phyloP scores from a whole-genome alignment of 2,329 filamentous ascomycete genomes.

The Xylariaceae sp. region DNA sequence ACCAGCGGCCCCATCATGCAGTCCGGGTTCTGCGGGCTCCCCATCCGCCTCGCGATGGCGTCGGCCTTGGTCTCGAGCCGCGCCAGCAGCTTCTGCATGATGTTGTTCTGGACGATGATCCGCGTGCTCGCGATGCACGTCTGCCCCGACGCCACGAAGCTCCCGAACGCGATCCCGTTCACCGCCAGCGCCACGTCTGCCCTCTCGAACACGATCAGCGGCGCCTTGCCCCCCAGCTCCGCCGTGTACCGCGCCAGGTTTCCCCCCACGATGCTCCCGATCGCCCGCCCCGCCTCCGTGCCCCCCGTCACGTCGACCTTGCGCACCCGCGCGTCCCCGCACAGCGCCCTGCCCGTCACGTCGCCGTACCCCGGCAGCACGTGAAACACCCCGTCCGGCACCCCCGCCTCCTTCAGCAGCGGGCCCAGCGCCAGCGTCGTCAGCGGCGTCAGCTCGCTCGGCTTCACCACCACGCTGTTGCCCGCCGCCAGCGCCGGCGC shows the following conservation, averaged over 20 bases:
- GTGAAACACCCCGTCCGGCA: conserved; percentile 66
- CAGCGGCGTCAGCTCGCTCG: conserved; percentile 59
- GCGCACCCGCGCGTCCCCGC: conserved; percentile 46
- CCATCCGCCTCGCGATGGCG: conserved; percentile 51
- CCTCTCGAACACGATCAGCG: conserved; percentile 62
- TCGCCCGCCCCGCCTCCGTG: conserved; percentile 64
- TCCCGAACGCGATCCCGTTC: conserved; percentile 62
- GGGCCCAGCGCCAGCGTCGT: conserved; percentile 55
- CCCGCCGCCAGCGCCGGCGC: conserved; percentile 57
- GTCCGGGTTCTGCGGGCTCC: conserved; percentile 48
- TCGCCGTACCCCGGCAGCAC: conserved; percentile 53
- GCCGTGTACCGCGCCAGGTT: conserved; percentile 68
- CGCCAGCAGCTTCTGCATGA: conserved; percentile 61
- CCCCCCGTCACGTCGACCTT: conserved; percentile 75
- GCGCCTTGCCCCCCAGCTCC: conserved; percentile 68
- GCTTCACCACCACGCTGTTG: conserved; percentile 58
- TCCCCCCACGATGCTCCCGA: conserved; percentile 60
- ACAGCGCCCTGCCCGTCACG: conserved; percentile 49
- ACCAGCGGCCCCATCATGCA: conserved; percentile 64
- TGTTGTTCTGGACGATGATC: conserved; percentile 66
- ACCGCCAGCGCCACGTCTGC: conserved; percentile 63
- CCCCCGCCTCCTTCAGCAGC: conserved; percentile 61
- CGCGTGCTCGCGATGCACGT: conserved; percentile 67
- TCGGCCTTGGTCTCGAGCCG: conserved; percentile 60
- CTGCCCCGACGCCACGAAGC: conserved; percentile 52